A percentile compares a stretch with the other conserved stretches of the same genome.
phyloP scores from a whole-genome alignment of 768 basidiomycete genomes.

The Leccinum truebloodii region DNA sequence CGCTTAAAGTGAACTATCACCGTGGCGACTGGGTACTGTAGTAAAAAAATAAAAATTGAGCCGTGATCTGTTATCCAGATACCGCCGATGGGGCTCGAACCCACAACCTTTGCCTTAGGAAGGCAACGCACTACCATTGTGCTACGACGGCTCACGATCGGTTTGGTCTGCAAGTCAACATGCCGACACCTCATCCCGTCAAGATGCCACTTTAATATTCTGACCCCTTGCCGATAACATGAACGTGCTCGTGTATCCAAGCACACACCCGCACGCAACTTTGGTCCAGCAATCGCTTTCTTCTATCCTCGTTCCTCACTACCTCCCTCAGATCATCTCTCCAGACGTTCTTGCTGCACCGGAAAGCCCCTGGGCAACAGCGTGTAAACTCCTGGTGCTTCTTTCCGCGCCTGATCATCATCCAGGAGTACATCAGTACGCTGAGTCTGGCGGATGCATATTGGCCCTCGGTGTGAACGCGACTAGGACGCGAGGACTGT shows the following conservation, averaged over 20 bases:
- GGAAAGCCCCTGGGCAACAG: conserved; percentile 72
- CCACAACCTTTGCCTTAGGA: conserved; percentile 42
- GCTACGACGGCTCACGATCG: conserved; percentile 35
- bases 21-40: too few relatives aligned
- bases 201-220: background rate
- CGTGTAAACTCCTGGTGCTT: conserved; percentile 81
- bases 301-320: conserved; percentile 65
- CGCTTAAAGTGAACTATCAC: too few relatives aligned
- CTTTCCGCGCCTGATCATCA: conserved; percentile 51
- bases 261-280: conserved; percentile 55
- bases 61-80: conserved; percentile 26
- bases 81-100: conserved; percentile 41
- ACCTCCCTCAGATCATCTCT: conserved; percentile 73
- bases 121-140: conserved; percentile 42
- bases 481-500: conserved; percentile 46
- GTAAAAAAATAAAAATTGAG: conserved; percentile 20
- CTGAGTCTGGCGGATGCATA: conserved; percentile 68
- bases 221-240: conserved; percentile 33
- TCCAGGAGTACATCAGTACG: conserved; percentile 55
- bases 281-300: conserved; percentile 52
- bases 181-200: background rate
- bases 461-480: conserved; percentile 65
- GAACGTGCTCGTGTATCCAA: conserved; percentile 77
- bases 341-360: conserved; percentile 54
- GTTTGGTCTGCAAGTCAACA: background rate